Conservation (phyloP, 768 basidiomycete species). For the Boletellus ananas region DNA sequence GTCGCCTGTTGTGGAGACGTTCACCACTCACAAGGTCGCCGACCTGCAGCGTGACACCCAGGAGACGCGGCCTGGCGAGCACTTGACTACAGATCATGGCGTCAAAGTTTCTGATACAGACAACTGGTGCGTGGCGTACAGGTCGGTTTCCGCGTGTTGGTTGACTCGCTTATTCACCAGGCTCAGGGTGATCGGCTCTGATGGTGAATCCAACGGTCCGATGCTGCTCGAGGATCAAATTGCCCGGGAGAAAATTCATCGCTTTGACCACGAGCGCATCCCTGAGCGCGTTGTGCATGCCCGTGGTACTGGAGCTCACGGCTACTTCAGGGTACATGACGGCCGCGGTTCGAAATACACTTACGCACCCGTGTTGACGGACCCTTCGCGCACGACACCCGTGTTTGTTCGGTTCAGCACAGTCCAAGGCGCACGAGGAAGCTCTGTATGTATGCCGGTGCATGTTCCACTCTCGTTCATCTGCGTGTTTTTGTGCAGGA, state of each 20-base stretch:
- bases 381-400: conserved; percentile 68
- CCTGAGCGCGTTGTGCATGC: conserved; percentile 79
- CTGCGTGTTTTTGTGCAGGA: conserved; percentile 38
- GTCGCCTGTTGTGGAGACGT: conserved; percentile 12
- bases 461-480: neutral
- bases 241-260: conserved; percentile 68
- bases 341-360: conserved; percentile 69
- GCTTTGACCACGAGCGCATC: conserved; percentile 87
- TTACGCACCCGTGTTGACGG: conserved; percentile 65
- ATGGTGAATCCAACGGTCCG: conserved; percentile 54
- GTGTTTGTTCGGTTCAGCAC: conserved; percentile 84
- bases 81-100: conserved; percentile 61
- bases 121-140: conserved; percentile 44
- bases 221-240: conserved; percentile 77
- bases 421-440: conserved; percentile 78
- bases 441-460: conserved; percentile 51
- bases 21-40: conserved; percentile 18
- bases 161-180: conserved; percentile 31
- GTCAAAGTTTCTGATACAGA: conserved; percentile 58
- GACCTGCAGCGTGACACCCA: conserved; percentile 28
- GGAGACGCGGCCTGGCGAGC: conserved; percentile 6
- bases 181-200: conserved; percentile 45
- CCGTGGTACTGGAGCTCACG: conserved; percentile 76
- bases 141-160: conserved; percentile 1
- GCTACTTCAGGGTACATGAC: conserved; percentile 74